Evolutionary conservation across 495 filamentous ascomycete species (phyloP), one percentile per base, ranked within the genome.

Genomic region (Bathelium albidoporum): DNA sequence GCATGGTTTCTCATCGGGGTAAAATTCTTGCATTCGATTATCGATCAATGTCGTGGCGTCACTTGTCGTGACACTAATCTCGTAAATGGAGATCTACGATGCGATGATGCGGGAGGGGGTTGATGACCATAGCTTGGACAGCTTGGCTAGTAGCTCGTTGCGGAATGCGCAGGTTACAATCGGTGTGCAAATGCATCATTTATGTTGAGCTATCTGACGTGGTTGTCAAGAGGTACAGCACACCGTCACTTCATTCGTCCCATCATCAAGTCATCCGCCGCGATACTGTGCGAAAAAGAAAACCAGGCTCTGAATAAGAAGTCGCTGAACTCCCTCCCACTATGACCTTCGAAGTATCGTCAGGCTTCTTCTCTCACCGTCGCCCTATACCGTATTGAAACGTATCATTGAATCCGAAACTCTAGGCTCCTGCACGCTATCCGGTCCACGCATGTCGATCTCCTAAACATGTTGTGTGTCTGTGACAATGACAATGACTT

Each of bases 261-360:
- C 49, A 55, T 55, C 49, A 29, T 55, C 49, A 55, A 55, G 24
- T 55, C 49, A 55, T 55, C 49, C 49, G 49, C 49, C 49, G 29
- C 49, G 22, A 55, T 9, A 12, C 5, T 24, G 44, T 20, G 18
- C 44, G 44, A 26, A 55, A 5, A 14, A 5, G 5, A 39, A 39
- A 39, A 39, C 5, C 20, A 29, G 24, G 49, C 49, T 29, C 5
- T 29, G 43, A 55, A 29, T 29, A 29, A 26, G 7, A 26, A 55
- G 24, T 29, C 49, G 49, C 12, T 28, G 20, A 29, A 26, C 49
- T 26, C 49, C 49, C 9, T 20, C 24, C 49, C 20, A 29, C 20
- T 12, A 16, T 29, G 9, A 20, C 9, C 49, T 26, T 24, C 49
- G 9, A 28, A 29, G 24, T 55, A 49, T 55, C 29, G 49, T 24